Evolutionary conservation across 129 eudicot genomes (phyloP), one percentile per base, ranked within the genome.

Genomic region (Dittrichia graveolens): DNA sequence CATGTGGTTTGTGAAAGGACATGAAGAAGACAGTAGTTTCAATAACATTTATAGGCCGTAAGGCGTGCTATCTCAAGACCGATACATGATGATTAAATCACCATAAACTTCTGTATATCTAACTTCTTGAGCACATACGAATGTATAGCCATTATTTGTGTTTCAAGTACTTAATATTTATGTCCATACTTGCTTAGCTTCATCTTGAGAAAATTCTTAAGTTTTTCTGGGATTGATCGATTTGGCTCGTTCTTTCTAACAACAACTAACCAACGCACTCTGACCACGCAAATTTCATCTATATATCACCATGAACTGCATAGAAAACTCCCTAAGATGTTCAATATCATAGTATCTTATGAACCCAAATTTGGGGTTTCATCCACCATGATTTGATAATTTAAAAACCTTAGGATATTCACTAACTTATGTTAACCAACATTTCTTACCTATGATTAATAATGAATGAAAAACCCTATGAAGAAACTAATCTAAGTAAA

Each of bases 241-340:
- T 41, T 18, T 12, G 4, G 16, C 10, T 61, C 7, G 45, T 38
- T 61, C n/a, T 37, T 67, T 48, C 47, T 37, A 67, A 70, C 3
- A 6, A 57, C 42, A 31, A 61, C 8, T 58, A 1, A 66, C 61
- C 64, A 62, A 7, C 15, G 13, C 38, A 48, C 55, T 77, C 47
- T 68, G 75, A 60, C 16, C 70, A 76, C 59, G 8, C 62, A 39
- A 47, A 57, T 44, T 54, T 75, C 15, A 76, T 47, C 46, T 61
- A 78, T 77, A 60, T 59, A 60, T 77, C n/a, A 8, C 19, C 64
- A 69, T 68, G 44, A 77, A 65, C 60, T 52, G 79, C 65, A 63
- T 56, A 62, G 8, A 40, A 63, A 45, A 48, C 43, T 48, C 5
- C 6, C 48, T 19, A 61, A 61, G 70, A 73, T 74, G 70, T 61